phyloP scores from a whole-genome alignment of 768 basidiomycete genomes.

The Tricholoma sp. region DNA sequence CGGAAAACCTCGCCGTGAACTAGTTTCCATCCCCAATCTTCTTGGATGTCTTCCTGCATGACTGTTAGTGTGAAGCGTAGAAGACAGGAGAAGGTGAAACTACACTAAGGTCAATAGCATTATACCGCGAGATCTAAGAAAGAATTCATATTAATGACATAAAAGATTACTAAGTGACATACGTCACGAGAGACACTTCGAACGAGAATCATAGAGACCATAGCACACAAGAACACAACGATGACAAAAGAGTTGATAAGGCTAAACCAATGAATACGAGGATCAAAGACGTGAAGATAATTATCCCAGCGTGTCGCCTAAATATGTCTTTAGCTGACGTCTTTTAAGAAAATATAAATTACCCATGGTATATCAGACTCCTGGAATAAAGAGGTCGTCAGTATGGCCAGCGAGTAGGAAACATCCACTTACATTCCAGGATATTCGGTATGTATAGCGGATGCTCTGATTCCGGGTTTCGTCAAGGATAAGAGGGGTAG shows the following conservation, averaged over 20 bases:
- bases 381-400: slow-evolving; percentile 30
- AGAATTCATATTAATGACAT: background rate
- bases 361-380: slow-evolving; percentile 86
- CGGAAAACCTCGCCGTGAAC: slow-evolving; percentile 97
- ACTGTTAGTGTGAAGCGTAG: background rate
- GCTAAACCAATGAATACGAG: slow-evolving; percentile 95
- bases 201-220: slow-evolving; percentile 90
- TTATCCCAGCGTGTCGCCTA: slow-evolving; percentile 96
- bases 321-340: background rate
- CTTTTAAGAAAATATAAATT: slow-evolving; percentile 7
- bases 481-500: slow-evolving; percentile 49
- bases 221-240: slow-evolving; percentile 83
- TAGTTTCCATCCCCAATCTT: slow-evolving; percentile 98
- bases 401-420: background rate
- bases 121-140: slow-evolving; percentile 84
- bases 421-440: slow-evolving; percentile 64
- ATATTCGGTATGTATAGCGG: slow-evolving; percentile 83
- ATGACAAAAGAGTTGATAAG: slow-evolving; percentile 91
- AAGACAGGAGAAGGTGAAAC: slow-evolving; percentile 16
- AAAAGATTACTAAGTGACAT: slow-evolving; percentile 17
- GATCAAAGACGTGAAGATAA: slow-evolving; percentile 91
- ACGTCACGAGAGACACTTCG: slow-evolving; percentile 89
- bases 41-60: slow-evolving; percentile 85
- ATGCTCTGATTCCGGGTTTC: slow-evolving; percentile 60
- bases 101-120: slow-evolving; percentile 87